These are phyloP conservation scores for Hydnomerulius pinastri DNA, from an alignment of 768 basidiomycete species.

Conservation along the genomic window DNA sequence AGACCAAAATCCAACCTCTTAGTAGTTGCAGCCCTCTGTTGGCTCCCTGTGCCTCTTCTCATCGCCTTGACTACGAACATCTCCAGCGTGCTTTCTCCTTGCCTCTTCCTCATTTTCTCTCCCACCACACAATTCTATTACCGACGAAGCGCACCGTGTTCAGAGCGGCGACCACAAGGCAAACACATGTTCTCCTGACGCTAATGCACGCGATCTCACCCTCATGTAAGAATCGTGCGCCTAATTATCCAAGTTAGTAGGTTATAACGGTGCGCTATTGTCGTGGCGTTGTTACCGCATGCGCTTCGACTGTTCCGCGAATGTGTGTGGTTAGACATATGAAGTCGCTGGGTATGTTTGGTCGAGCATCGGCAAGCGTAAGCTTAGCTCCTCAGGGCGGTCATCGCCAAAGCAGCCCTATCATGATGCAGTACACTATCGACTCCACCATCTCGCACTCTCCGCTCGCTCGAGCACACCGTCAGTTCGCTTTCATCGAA, in stretches of 20 bases:
- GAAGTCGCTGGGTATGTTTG: background rate
- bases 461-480: conserved; percentile 22
- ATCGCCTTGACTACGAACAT: background rate
- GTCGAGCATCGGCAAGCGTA: background rate
- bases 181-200: background rate
- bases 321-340: background rate
- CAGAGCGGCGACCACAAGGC: background rate
- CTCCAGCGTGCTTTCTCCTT: background rate
- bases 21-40: background rate
- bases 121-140: background rate
- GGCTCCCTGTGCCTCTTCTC: background rate
- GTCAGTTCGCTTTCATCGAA: conserved; percentile 14
- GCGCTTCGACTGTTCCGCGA: background rate
- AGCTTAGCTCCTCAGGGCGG: background rate
- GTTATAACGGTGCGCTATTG: background rate
- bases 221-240: background rate
- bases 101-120: background rate
- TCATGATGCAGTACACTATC: conserved; percentile 15
- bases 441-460: conserved; percentile 16
- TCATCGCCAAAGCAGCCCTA: too few relatives aligned
- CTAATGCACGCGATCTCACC: background rate
- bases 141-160: background rate
- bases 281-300: background rate
- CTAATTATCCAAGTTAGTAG: too few relatives aligned
- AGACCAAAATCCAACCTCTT: too few relatives aligned